phyloP scores from a whole-genome alignment of 495 filamentous ascomycete genomes.

The Acidiella bohemica region DNA sequence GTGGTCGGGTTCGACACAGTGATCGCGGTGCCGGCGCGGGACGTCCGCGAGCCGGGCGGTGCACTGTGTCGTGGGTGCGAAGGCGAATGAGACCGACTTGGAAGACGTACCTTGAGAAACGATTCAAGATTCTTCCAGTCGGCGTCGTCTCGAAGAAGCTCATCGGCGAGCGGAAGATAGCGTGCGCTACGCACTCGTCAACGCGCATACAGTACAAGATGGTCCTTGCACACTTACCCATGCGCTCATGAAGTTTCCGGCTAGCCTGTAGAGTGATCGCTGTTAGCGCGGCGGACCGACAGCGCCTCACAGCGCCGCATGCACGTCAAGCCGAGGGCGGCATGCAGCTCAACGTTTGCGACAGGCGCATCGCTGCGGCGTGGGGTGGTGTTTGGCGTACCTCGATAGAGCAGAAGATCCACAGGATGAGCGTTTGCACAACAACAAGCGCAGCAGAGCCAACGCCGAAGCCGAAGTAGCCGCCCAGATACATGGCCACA shows the following conservation, averaged over 20 bases:
- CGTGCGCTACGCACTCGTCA: slow-evolving; percentile 44
- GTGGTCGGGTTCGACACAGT: no score
- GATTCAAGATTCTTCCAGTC: slow-evolving; percentile 89
- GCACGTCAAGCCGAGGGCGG: slow-evolving; percentile 6
- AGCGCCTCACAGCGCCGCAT: slow-evolving; percentile 1
- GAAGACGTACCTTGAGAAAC: slow-evolving; percentile 79
- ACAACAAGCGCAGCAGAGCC: slow-evolving; percentile 80
- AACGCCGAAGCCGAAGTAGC: slow-evolving; percentile 88
- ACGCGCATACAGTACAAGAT: neutral
- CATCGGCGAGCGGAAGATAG: slow-evolving; percentile 97
- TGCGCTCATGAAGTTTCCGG: slow-evolving; percentile 89
- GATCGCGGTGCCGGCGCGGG: no score
- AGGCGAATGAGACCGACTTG: no score
- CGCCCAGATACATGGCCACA: slow-evolving; percentile 78
- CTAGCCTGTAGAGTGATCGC: slow-evolving; percentile 46
- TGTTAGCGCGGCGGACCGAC: slow-evolving; percentile 9
- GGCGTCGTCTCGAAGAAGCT: slow-evolving; percentile 98
- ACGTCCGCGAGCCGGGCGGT: no score
- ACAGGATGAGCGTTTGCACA: slow-evolving; percentile 84
- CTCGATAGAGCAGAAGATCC: slow-evolving; percentile 99
- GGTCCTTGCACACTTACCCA: slow-evolving; percentile 32
- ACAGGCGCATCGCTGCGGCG: neutral
- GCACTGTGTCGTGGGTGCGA: no score
- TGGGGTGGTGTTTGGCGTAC: slow-evolving; percentile 32
- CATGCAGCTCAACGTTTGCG: neutral